Conservation (phyloP, 805 yeast genomes). For the Myxozyma vanderwaltii region DNA sequence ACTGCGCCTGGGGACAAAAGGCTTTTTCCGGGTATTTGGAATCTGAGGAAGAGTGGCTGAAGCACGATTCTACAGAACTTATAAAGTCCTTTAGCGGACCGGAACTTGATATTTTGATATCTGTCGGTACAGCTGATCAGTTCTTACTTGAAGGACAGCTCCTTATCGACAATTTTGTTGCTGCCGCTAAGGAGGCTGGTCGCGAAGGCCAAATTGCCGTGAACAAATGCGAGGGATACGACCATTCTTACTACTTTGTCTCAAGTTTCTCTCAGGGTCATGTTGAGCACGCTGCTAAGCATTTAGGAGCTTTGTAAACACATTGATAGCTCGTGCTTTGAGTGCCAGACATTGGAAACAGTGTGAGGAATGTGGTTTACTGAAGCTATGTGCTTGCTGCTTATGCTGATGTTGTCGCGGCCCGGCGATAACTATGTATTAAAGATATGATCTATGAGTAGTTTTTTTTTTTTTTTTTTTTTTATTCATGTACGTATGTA, state of each 20-base stretch:
- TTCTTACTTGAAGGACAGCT: constrained; percentile 67
- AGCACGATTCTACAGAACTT: constrained; percentile 84
- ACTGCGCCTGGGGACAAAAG: constrained; percentile 86
- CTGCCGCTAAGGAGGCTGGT: constrained; percentile 60
- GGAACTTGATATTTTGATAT: constrained; percentile 68
- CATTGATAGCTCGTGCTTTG: neutral
- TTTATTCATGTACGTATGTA: no score
- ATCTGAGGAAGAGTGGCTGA: constrained; percentile 59
- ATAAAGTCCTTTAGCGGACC: constrained; percentile 59
- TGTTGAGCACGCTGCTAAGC: constrained; percentile 82
- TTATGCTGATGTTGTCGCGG: no score
- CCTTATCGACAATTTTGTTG: constrained; percentile 70
- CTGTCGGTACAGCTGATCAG: constrained; percentile 78
- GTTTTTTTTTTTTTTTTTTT: no score
- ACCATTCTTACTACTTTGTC: constrained; percentile 87
- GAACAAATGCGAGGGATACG: constrained; percentile 75
- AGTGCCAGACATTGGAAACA: no score
- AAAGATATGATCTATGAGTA: no score
- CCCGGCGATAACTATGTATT: no score
- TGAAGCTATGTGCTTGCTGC: no score
- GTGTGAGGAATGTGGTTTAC: no score
- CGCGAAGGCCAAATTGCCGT: constrained; percentile 63
- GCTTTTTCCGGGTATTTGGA: constrained; percentile 81
- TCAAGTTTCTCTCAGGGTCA: constrained; percentile 79
- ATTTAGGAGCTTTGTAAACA: constrained; percentile 36